phyloP scores from a whole-genome alignment of 176 grass and related monocot genomes.

The Poa annua region DNA sequence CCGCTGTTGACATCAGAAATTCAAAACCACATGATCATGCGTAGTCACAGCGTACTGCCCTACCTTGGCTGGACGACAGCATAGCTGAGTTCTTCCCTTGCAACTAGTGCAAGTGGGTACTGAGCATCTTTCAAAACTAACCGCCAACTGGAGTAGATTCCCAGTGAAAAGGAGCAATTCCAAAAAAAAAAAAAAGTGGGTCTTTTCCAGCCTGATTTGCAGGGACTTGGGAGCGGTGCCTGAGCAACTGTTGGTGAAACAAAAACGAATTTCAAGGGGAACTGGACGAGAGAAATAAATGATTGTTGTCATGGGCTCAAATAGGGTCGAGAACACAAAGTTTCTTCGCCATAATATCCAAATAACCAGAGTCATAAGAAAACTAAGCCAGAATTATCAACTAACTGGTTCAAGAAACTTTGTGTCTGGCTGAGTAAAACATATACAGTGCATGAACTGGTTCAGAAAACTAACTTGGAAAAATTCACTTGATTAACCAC shows the following conservation, averaged over 20 bases:
- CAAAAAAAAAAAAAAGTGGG: neutral
- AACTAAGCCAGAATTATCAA: neutral
- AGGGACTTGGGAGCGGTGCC: too few relatives aligned
- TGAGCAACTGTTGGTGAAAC: neutral
- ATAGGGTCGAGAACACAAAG: neutral
- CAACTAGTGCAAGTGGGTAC: slow-evolving; percentile 18
- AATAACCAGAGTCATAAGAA: neutral
- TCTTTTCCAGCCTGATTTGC: neutral
- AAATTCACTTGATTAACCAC: neutral
- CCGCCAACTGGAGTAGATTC: neutral
- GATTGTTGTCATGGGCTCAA: neutral
- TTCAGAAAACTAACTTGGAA: neutral
- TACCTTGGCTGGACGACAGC: neutral
- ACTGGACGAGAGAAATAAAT: neutral
- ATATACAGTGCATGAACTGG: neutral
- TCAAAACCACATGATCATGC: slow-evolving; percentile 18
- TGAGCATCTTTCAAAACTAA: slow-evolving; percentile 7
- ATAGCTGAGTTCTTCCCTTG: neutral
- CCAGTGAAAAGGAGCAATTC: neutral
- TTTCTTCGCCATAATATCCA: too few relatives aligned
- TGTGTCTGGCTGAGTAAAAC: neutral
- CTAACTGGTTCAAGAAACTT: neutral
- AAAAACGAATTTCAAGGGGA: neutral
- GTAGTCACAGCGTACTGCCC: neutral
- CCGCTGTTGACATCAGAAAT: slow-evolving; percentile 2